Conservation (phyloP, 2,329 filamentous ascomycete species). For the Sclerotinia subarctica region DNA sequence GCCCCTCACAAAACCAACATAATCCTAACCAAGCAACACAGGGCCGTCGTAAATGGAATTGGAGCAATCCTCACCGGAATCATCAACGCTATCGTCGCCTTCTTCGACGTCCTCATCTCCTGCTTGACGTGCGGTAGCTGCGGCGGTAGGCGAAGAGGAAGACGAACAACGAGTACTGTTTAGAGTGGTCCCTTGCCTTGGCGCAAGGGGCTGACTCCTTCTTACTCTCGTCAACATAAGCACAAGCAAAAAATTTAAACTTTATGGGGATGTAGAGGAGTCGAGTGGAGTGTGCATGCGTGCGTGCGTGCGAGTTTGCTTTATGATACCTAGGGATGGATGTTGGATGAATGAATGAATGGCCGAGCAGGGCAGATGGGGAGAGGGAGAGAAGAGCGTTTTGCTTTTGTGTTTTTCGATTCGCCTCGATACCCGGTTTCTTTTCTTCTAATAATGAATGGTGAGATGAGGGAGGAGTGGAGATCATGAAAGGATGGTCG, state of each 20-base stretch:
- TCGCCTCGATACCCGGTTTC: constrained; percentile 18
- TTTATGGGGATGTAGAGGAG: neutral
- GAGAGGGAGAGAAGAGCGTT: neutral
- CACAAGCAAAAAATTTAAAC: neutral
- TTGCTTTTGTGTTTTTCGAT: constrained; percentile 11
- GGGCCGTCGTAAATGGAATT: constrained; percentile 53
- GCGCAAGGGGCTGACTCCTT: neutral
- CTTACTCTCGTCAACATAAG: too few relatives aligned
- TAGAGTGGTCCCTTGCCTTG: constrained; percentile 22
- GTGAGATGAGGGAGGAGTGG: neutral
- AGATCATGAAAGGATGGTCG: neutral
- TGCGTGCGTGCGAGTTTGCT: neutral
- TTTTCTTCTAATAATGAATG: constrained; percentile 15
- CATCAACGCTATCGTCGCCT: constrained; percentile 35
- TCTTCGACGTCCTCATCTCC: constrained; percentile 41
- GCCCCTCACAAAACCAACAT: neutral
- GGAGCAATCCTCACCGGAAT: constrained; percentile 40
- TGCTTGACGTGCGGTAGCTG: constrained; percentile 40
- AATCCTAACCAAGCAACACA: neutral
- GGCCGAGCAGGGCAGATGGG: neutral
- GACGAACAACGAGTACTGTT: constrained; percentile 29
- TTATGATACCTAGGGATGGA: neutral
- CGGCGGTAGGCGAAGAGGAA: constrained; percentile 32
- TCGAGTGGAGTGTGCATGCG: neutral
- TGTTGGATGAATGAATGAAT: neutral